phyloP scores from a whole-genome alignment of 2,329 filamentous ascomycete genomes.

The Rutstroemia sp. region DNA sequence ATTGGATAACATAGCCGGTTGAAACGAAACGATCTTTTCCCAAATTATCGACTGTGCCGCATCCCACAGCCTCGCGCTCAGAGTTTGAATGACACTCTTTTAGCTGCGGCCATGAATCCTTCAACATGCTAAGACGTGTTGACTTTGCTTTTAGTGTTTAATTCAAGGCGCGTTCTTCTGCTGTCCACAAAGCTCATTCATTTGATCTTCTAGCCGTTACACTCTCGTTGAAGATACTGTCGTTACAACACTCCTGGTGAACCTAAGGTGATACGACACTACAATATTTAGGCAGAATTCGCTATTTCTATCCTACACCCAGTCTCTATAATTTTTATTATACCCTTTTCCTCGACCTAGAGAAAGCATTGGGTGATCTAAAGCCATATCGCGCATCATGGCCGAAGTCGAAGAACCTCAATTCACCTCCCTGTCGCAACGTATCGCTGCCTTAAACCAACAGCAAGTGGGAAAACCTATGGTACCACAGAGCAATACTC shows the following conservation, averaged over 20 bases:
- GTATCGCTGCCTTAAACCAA: constrained; percentile 55
- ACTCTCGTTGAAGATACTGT: neutral
- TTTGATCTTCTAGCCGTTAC: neutral
- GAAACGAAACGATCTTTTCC: no score
- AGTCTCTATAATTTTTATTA: neutral
- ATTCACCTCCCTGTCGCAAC: constrained; percentile 52
- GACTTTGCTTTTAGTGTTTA: neutral
- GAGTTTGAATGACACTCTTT: neutral
- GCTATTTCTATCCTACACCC: neutral
- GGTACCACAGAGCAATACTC: constrained; percentile 12
- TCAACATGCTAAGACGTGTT: neutral
- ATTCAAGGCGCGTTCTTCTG: neutral
- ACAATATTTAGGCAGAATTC: neutral
- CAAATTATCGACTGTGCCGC: neutral
- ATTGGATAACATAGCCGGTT: no score
- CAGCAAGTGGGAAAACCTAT: constrained; percentile 19
- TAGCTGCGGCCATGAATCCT: neutral
- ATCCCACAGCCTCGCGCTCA: constrained; percentile 2
- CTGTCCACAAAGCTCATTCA: neutral
- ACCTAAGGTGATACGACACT: no score
- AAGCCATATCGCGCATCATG: constrained; percentile 35
- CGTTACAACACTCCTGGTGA: neutral
- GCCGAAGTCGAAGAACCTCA: constrained; percentile 54
- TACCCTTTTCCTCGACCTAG: neutral
- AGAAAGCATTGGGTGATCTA: neutral